Evolutionary conservation across 1,139 yeast species (phyloP), one percentile per base, ranked within the genome.

Genomic region (Groenewaldozyma sp.): DNA sequence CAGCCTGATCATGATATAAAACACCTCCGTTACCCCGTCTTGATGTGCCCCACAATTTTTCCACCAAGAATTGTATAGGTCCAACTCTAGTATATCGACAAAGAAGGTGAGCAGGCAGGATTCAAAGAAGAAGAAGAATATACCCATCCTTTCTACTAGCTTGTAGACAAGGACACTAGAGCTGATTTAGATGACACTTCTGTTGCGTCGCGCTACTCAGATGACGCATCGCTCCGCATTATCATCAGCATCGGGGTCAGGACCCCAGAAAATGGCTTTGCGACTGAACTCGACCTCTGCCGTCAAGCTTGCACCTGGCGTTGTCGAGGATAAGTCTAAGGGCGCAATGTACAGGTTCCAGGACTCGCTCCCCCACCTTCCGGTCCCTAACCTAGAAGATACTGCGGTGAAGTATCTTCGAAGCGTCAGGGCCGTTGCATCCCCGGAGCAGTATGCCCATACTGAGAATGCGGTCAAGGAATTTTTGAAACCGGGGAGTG

Each of bases 351-450:
- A 67, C 64, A 74, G 79, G 50, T 76, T 68, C 65, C 96, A 88
- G 62, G 70, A 72, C 34, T 69, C 78, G 34, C 72, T 91, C 44
- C 96, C 97, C 10, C 70, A 76, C 43, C 72, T 91, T 49, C 97
- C 97, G 1, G 94, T 91, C 10, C 98, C 98, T 1, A 64, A 79
- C 2, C 70, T 91, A 44, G 72, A 76, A 43, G 77, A 78, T 44
- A 84, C 96, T 11, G 74, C 83, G 27, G 61, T 68, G 18, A 74
- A 76, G 48, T 91, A 86, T 60, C 68, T 88, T 54, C 69, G 73
- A 48, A 71, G 91, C 2, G 76, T 91, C 41, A 74, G 74, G 54
- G 95, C 97, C 1, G 75, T 70, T 58, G 70, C 74, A 26, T 54
- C 72, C 39, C 71, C 74, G 21, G 65, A 67, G 36, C 83, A 82